Base-by-base conservation (phyloP, 1,139 yeast species). In the Debaryomycetaceae sp. region DNA sequence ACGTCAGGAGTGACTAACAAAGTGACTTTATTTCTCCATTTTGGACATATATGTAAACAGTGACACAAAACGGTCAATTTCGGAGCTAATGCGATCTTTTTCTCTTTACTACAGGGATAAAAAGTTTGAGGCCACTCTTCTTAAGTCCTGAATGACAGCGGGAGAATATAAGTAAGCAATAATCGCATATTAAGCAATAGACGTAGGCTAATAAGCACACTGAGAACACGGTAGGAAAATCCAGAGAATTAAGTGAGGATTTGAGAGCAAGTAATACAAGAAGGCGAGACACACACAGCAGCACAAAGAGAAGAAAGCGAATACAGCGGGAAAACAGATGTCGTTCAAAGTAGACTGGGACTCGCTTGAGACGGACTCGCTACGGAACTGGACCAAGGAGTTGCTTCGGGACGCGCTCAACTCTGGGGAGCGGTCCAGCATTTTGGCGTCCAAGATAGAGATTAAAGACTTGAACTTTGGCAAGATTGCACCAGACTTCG, bases 301-400 rank as follows among this genome's bases (percentile, higher is more conserved):
- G 11, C 31, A 27, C 31, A 27, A 27, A 27, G 31, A 27, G 11
- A 27, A 27, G 11, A 27, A 7, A 4, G 31, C 8, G 31, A 27
- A 27, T 27, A 27, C 8, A 27, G 31, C 31, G 11, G 11, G 31
- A 11, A 27, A 17, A 2, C 20, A 17, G 24, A 87, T 87, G 95
- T 85, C 95, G 22, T 86, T 87, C 62, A 81, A 81, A 55, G 85
- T 87, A 53, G 81, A 85, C 65, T 87, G 95, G 95, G 79, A 80
- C 54, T 75, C 88, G n/a, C 72, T 87, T 41, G 88, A 85, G 54
- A 80, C 86, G 45, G 87, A 84, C 44, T 73, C 82, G 38, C 75
- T 88, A 55, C 74, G 83, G 37, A 66, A 72, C 37, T 83, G 87
- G 76, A 84, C 95, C 5, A 78, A 77, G 47, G 85, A 81, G 43